Conservation (phyloP, 768 basidiomycete genomes). For the Hemileccinum impolitum region DNA sequence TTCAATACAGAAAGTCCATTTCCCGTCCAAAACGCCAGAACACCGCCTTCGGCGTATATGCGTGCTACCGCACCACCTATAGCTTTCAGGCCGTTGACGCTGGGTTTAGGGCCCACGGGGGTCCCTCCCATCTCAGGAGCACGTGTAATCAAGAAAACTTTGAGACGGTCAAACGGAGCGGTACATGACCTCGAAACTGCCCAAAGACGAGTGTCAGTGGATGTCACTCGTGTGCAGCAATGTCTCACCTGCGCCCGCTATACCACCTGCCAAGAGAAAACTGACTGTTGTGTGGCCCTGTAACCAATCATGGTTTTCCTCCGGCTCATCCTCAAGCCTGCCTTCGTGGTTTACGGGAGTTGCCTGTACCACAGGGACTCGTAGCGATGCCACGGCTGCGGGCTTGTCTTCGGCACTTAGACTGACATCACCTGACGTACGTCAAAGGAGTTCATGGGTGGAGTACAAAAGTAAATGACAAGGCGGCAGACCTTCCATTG, state of each 20-base stretch:
- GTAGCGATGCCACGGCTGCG: constrained; percentile 29
- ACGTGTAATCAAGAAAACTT: constrained; percentile 93
- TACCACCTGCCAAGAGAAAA: constrained; percentile 90
- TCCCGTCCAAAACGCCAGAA: constrained; percentile 96
- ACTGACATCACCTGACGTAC: constrained; percentile 65
- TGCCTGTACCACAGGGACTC: constrained; percentile 11
- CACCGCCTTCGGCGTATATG: constrained; percentile 87
- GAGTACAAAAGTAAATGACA: constrained; percentile 14
- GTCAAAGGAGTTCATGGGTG: constrained; percentile 23
- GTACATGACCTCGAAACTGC: constrained; percentile 94
- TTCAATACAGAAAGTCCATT: constrained; percentile 91
- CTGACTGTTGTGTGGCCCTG: constrained; percentile 74
- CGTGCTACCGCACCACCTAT: constrained; percentile 70
- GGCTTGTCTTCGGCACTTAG: constrained; percentile 75
- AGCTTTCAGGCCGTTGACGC: constrained; percentile 54
- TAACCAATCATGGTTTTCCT: constrained; percentile 57
- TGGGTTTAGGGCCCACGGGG: constrained; percentile 40
- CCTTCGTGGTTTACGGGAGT: constrained; percentile 32
- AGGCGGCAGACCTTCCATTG: constrained; percentile 73
- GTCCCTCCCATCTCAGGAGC: constrained; percentile 68
- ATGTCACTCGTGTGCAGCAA: background rate
- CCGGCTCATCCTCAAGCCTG: constrained; percentile 54
- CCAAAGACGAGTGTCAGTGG: constrained; percentile 4
- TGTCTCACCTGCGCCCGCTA: constrained; percentile 85
- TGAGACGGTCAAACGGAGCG: constrained; percentile 95